Evolutionary conservation across 805 yeast genomes (phyloP).

Genomic region (Kuraishia hungarica): DNA sequence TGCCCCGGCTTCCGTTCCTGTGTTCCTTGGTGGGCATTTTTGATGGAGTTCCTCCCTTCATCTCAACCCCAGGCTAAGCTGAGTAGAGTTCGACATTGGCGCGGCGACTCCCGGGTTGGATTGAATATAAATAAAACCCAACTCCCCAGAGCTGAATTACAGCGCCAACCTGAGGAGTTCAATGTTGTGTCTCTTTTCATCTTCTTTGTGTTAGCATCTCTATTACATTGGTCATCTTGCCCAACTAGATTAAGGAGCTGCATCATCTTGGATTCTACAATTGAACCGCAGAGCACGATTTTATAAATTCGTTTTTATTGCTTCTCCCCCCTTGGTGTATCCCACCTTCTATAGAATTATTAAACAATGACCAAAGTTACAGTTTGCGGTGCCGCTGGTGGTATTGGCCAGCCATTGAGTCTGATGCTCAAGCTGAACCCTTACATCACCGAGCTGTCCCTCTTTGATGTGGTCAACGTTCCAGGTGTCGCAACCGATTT

Average conservation of each 20-base stretch:
- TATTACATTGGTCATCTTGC: not conserved
- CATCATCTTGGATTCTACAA: not conserved
- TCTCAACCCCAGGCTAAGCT: not conserved
- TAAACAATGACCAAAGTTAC: slow-evolving; percentile 44
- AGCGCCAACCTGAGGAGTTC: not conserved
- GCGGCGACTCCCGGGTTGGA: not conserved
- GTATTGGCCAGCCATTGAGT: slow-evolving; percentile 51
- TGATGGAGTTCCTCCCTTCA: not conserved
- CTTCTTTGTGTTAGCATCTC: not conserved
- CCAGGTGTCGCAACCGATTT: slow-evolving; percentile 51
- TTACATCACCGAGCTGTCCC: slow-evolving; percentile 33
- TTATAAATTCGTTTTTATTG: too few species aligned
- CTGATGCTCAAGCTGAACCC: slow-evolving; percentile 40
- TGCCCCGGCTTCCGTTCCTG: not conserved
- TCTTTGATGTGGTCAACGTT: slow-evolving; percentile 46
- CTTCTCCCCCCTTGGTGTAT: not conserved
- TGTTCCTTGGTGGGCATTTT: not conserved
- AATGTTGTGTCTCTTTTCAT: not conserved
- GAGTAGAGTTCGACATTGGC: not conserved
- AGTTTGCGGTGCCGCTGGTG: slow-evolving; percentile 86
- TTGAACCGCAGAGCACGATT: not conserved
- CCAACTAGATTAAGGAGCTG: not conserved
- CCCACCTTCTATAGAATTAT: not conserved
- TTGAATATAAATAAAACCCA: not conserved
- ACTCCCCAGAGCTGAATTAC: not conserved